Percentiles rank a stretch among this genome's conserved stretches.
Evolutionary conservation across 2,329 filamentous ascomycete species (phyloP).

Genomic region (Cladophialophora exuberans): DNA sequence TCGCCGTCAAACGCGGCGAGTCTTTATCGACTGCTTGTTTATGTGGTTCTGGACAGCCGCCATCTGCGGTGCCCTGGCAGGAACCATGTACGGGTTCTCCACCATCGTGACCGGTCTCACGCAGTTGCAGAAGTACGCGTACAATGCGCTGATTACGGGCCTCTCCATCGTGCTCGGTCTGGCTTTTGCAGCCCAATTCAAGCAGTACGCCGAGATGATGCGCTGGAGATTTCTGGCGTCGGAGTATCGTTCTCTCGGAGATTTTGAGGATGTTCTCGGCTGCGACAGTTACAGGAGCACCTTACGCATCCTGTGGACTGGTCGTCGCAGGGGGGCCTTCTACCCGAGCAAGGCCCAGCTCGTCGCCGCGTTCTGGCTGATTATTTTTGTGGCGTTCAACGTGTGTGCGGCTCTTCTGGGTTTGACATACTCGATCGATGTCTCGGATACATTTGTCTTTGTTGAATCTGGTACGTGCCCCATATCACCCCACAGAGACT

Average conservation of each 20-base stretch:
- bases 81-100: conserved; percentile 23
- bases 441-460: conserved; percentile 11
- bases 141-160: conserved; percentile 25
- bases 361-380: conserved; percentile 19
- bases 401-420: conserved; percentile 23
- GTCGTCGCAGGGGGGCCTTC: conserved; percentile 7
- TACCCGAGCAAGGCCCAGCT: conserved; percentile 20
- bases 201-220: conserved; percentile 28
- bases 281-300: conserved; percentile 22
- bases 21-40: conserved; percentile 21
- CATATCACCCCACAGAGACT: no score
- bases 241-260: conserved; percentile 18
- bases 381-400: conserved; percentile 25
- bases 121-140: conserved; percentile 22
- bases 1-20: conserved; percentile 19
- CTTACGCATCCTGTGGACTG: conserved; percentile 17
- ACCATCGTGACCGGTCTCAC: conserved; percentile 1
- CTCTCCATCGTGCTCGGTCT: conserved; percentile 26
- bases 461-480: conserved; percentile 7
- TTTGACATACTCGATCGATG: conserved; percentile 30
- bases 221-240: conserved; percentile 27
- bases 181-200: conserved; percentile 24
- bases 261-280: conserved; percentile 25
- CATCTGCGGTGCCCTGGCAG: conserved; percentile 22
- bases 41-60: conserved; percentile 24